Conservation (phyloP, 768 basidiomycete genomes). For the Gelatoporia subvermispora region DNA sequence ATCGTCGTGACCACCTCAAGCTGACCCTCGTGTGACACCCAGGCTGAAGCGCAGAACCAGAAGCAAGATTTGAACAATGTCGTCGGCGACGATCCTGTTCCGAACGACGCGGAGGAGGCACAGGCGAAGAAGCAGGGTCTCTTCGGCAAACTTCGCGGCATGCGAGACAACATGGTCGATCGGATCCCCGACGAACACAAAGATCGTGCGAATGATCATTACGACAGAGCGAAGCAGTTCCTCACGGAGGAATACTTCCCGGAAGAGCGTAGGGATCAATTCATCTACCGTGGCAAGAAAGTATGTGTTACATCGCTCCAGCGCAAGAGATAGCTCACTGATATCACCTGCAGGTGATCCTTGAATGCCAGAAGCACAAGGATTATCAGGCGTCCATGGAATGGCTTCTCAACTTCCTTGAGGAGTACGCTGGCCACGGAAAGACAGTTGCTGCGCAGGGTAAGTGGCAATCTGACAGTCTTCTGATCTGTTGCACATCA, state of each 20-base stretch:
- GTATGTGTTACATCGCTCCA: slow-evolving; percentile 27
- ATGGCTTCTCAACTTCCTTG: slow-evolving; percentile 65
- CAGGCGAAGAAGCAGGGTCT: slow-evolving; percentile 33
- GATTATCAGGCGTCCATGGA: slow-evolving; percentile 80
- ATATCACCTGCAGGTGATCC: slow-evolving; percentile 51
- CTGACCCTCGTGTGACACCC: slow-evolving; percentile 5
- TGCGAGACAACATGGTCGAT: slow-evolving; percentile 40
- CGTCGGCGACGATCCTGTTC: slow-evolving; percentile 26
- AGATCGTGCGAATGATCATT: slow-evolving; percentile 46
- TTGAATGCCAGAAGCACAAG: slow-evolving; percentile 89
- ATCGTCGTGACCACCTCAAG: no score
- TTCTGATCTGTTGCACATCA: neutral
- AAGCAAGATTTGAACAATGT: slow-evolving; percentile 14
- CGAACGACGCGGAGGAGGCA: slow-evolving; percentile 28
- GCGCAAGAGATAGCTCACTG: no score
- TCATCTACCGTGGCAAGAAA: slow-evolving; percentile 93
- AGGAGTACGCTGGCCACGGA: slow-evolving; percentile 49
- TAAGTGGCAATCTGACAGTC: neutral
- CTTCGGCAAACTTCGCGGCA: slow-evolving; percentile 25
- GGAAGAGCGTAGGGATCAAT: slow-evolving; percentile 84
- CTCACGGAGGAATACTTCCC: slow-evolving; percentile 85
- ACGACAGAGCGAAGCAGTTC: slow-evolving; percentile 60
- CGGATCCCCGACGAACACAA: slow-evolving; percentile 68
- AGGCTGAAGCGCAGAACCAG: slow-evolving; percentile 17
- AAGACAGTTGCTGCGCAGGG: slow-evolving; percentile 20